These are phyloP conservation scores for Sparassis latifolia DNA, from an alignment of 1,284 basidiomycete species.

Conservation along the genomic window DNA sequence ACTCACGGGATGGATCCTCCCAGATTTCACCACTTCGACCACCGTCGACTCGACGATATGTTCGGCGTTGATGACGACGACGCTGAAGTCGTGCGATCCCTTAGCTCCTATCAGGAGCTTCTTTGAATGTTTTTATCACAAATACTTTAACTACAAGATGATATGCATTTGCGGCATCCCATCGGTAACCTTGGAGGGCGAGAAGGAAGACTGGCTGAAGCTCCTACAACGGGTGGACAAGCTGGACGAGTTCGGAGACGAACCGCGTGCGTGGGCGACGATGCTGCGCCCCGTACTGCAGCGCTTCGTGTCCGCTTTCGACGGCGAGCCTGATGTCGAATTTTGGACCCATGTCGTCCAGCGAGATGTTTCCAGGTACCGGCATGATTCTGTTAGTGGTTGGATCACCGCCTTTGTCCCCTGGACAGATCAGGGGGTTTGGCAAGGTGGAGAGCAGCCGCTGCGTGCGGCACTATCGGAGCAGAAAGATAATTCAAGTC, in stretches of 20 bases:
- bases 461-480: not conserved
- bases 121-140: not conserved
- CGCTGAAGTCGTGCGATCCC: conserved; percentile 24
- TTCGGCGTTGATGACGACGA: conserved; percentile 40
- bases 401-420: conserved; percentile 37
- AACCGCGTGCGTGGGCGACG: conserved; percentile 26
- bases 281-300: conserved; percentile 31
- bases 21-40: conserved; percentile 42
- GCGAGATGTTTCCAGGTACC: conserved; percentile 10
- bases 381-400: conserved; percentile 20
- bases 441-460: conserved; percentile 21
- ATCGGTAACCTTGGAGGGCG: conserved; percentile 39
- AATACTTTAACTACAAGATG: conserved; percentile 31
- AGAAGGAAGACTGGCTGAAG: conserved; percentile 30
- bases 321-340: conserved; percentile 22
- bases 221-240: conserved; percentile 28
- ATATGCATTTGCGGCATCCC: conserved; percentile 37
- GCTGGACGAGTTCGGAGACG: conserved; percentile 28
- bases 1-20: conserved; percentile 36
- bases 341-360: conserved; percentile 32
- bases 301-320: conserved; percentile 31
- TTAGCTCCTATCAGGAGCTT: not conserved
- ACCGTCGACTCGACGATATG: conserved; percentile 31
- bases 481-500: not conserved
- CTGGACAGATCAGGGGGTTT: conserved; percentile 26